A percentile compares a stretch with the other conserved stretches of the same genome.
Conservation (phyloP, 2,329 filamentous ascomycete species). For the Coniosporium tulheliwenetii region DNA sequence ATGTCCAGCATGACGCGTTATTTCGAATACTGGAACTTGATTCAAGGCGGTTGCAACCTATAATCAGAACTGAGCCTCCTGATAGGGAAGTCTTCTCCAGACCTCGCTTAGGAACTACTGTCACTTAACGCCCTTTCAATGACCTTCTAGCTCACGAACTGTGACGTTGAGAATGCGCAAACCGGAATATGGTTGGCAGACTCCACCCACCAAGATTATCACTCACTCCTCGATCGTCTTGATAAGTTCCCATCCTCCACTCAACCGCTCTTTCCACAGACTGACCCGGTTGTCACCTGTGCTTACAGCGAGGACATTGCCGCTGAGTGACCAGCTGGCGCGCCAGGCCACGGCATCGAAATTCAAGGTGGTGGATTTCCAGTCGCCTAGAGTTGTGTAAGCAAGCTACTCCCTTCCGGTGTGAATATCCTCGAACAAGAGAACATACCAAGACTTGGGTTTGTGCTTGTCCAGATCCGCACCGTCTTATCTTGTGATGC, state of each 20-base stretch:
- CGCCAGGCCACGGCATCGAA: constrained; percentile 90
- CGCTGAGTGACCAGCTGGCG: constrained; percentile 94
- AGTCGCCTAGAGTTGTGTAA: constrained; percentile 36
- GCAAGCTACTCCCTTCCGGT: background rate
- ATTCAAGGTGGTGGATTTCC: constrained; percentile 71
- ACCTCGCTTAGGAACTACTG: too few species aligned
- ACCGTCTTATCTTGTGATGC: constrained; percentile 96
- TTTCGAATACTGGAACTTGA: too few species aligned
- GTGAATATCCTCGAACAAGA: too few species aligned
- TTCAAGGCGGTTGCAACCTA: too few species aligned
- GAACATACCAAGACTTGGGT: constrained; percentile 12
- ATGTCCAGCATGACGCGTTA: too few species aligned
- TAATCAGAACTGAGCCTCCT: too few species aligned
- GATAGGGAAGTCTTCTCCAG: too few species aligned
- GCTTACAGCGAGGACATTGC: constrained; percentile 88
- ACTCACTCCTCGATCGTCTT: constrained; percentile 81
- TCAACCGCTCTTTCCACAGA: constrained; percentile 95
- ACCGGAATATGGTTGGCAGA: too few species aligned
- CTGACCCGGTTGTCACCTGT: constrained; percentile 94
- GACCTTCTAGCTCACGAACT: too few species aligned
- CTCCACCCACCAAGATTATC: too few species aligned
- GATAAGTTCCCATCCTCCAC: constrained; percentile 91
- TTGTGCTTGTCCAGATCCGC: constrained; percentile 69
- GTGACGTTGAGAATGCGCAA: too few species aligned
- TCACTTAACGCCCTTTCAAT: too few species aligned